Conservation (phyloP, 208 protist species). For the Borovskyia barvae region DNA sequence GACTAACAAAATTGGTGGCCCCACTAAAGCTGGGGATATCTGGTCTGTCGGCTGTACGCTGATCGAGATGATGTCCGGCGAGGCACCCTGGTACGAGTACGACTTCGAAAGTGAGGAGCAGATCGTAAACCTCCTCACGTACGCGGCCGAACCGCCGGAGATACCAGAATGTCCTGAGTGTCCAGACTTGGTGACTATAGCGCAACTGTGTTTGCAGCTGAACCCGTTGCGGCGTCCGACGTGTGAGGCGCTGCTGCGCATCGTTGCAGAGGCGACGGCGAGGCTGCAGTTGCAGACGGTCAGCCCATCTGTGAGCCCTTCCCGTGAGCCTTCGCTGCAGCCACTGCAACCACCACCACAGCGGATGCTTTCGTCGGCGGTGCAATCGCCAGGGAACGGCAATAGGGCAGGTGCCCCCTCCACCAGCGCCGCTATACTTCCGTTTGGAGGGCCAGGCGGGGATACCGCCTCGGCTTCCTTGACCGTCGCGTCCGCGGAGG, state of each 20-base stretch:
- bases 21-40: constrained; percentile 84
- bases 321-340: constrained; percentile 22
- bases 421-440: not conserved
- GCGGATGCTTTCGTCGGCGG: not conserved
- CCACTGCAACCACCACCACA: not conserved
- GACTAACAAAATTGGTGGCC: constrained; percentile 23
- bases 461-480: too few species aligned
- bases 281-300: constrained; percentile 33
- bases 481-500: too few species aligned
- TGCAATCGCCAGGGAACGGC: too few species aligned
- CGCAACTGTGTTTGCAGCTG: constrained; percentile 57
- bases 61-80: constrained; percentile 89
- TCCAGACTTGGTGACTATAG: constrained; percentile 63
- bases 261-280: constrained; percentile 50
- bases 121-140: constrained; percentile 82
- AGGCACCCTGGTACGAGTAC: constrained; percentile 89
- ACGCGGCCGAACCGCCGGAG: constrained; percentile 81
- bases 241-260: constrained; percentile 68
- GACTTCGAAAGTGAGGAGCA: constrained; percentile 87
- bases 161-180: constrained; percentile 73
- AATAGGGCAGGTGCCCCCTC: not conserved
- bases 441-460: too few species aligned
- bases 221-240: constrained; percentile 56
- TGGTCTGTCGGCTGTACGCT: constrained; percentile 90
- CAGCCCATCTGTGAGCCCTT: constrained; percentile 27